Base-by-base conservation (phyloP, 2,329 filamentous ascomycete genomes). In the Colletotrichum echinochloae region DNA sequence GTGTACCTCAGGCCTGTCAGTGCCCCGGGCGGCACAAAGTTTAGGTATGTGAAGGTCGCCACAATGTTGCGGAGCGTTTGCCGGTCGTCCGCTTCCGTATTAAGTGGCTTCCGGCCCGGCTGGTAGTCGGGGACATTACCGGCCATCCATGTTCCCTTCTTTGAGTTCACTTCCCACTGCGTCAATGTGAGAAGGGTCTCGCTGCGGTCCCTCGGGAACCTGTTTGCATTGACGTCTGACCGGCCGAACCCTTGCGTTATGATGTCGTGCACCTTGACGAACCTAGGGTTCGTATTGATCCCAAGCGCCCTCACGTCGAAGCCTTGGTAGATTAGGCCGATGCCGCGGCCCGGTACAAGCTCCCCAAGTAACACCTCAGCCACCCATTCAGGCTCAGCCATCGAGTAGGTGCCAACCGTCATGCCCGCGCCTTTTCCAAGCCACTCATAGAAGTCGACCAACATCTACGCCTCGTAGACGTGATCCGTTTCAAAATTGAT, bases 11-110 rank as follows among this genome's bases (percentile, higher is more conserved):
- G 54, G 20, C 6, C 5, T 11, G 23, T 41, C 12, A 26, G 46
- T 8, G 64, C 35, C 48, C 14, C 8, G 4, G 18, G 39, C 39
- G 39, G 39, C 39, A 18, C 14, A 14, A 41, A 41, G 1, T 41
- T 41, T 2, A 41, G 39, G 18, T 16, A 41, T 14, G 39, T 41
- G 14, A 18, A 66, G 65, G 49, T 61, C 55, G 18, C 52, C 51
- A 54, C 12, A 23, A 51, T 28, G 23, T 51, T 12, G 48, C 48
- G 48, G 18, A 28, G 28, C 28, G 1, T 51, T 16, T 23, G 12
- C 23, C 23, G 48, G 12, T 51, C 23, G 4, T 39, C 12, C 37
- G 8, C n/a, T n/a, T n/a, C n/a, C 23, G 48, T 28, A 11, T 28
- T 51, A 12, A 51, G 6, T n/a, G n/a, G n/a, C n/a, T n/a, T n/a